Base-by-base conservation (phyloP, 345 rosid species). In the Excoecaria cochinchinensis region DNA sequence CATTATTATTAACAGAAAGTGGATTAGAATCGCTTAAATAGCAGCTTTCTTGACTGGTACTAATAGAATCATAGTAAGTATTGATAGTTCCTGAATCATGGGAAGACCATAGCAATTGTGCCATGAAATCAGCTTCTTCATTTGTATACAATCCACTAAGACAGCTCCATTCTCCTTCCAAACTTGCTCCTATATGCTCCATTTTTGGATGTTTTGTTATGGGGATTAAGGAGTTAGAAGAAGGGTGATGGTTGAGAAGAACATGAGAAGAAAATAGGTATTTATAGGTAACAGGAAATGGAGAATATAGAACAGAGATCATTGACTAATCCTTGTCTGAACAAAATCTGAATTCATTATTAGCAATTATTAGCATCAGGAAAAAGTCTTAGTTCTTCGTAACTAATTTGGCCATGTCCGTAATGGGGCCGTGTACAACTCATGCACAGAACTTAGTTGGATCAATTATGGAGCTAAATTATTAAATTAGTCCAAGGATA, bases 71-170 rank as follows among this genome's bases (percentile, higher is more conserved):
- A 9, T 68, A 64, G 11, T 63, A 60, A 62, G 73, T 77, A 6
- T 55, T 56, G 5, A 36, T 25, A 10, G 82, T 57, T 75, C 80
- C 73, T 77, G 86, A 78, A 58, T 76, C 82, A 83, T 83, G 68
- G 79, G 73, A 73, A 55, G 87, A 73, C 89, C 91, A 79, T 1
- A 90, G 89, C 81, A 92, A 80, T 39, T 89, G 90, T 47, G 87
- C 88, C 91, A 89, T 81, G 87, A 91, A 88, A 67, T 94, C 90
- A 60, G 88, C 85, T 79, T 94, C 98, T 60, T 93, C 95, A 55
- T 77, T 70, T 36, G 91, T 79, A 68, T 77, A 82, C 78, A 88
- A 79, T 64, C 87, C 92, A 31, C 86, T 74, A 2, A 89, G 80
- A 70, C 78, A 82, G 53, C 82, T 83, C 95, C 97, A 91, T 39